Conservation (phyloP, 345 rosid species). For the Eucalyptus curtisii region DNA sequence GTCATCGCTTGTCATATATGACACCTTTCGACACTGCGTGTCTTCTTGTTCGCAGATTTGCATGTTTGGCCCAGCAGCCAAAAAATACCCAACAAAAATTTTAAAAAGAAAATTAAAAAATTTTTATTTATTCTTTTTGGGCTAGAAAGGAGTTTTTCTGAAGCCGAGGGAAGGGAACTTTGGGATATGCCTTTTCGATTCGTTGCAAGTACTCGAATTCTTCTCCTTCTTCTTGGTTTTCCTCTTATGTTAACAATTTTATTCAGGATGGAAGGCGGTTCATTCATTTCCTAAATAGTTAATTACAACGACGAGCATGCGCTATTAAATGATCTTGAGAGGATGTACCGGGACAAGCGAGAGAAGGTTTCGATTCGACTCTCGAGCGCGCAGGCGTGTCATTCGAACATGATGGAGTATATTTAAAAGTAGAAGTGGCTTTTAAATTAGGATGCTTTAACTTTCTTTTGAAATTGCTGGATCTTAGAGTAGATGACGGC, state of each 20-base stretch:
- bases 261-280: not conserved
- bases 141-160: not conserved
- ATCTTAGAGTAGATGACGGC: not conserved
- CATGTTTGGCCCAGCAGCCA: not conserved
- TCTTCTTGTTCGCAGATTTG: not conserved
- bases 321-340: not conserved
- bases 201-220: not conserved
- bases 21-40: not conserved
- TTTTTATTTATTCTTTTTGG: not conserved
- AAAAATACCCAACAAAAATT: not conserved
- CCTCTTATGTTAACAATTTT: not conserved
- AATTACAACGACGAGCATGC: not conserved
- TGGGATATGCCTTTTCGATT: not conserved
- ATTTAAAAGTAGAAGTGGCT: too few relatives aligned
- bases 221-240: too few relatives aligned
- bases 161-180: not conserved
- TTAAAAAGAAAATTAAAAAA: too few relatives aligned
- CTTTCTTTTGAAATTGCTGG: not conserved
- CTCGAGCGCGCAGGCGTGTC: not conserved
- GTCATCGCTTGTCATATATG: not conserved
- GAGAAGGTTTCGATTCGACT: not conserved
- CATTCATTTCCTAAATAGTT: not conserved
- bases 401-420: rapidly evolving
- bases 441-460: not conserved
- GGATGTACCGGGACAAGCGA: not conserved